Conservation (phyloP, 768 basidiomycete genomes). For the Tylopilus plumbeoviolaceoides region DNA sequence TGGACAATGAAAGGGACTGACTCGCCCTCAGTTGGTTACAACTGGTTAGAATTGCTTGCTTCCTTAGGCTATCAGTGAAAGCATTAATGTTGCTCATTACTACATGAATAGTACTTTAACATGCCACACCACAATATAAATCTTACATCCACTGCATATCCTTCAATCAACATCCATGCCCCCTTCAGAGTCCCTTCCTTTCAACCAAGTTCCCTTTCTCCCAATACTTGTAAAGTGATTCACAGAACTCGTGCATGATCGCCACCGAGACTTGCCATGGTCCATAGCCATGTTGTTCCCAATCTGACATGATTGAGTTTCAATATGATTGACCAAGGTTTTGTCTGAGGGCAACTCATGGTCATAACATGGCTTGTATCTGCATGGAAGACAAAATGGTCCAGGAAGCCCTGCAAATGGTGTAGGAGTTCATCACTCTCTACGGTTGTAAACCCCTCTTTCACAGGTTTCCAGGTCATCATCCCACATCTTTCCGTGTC, state of each 20-base stretch:
- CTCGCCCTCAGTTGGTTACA: background rate
- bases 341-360: slow-evolving; percentile 37
- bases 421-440: slow-evolving; percentile 61
- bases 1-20: slow-evolving; percentile 19
- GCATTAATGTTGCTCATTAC: background rate
- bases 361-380: slow-evolving; percentile 51
- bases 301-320: slow-evolving; percentile 42
- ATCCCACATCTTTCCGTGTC: no score
- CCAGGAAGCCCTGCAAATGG: slow-evolving; percentile 79
- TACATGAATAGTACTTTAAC: background rate
- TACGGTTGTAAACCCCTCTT: no score
- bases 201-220: slow-evolving; percentile 22
- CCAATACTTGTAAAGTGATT: slow-evolving; percentile 53
- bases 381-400: slow-evolving; percentile 61
- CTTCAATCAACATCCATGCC: slow-evolving; percentile 34
- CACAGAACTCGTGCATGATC: slow-evolving; percentile 57
- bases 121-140: background rate
- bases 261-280: slow-evolving; percentile 63
- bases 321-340: background rate
- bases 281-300: slow-evolving; percentile 81
- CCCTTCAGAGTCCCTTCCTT: slow-evolving; percentile 20
- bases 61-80: no score
- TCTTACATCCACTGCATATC: background rate
- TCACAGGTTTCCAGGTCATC: no score
- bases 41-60: no score